phyloP scores from a whole-genome alignment of 1,284 basidiomycete genomes.

The Puccinia novopanici region DNA sequence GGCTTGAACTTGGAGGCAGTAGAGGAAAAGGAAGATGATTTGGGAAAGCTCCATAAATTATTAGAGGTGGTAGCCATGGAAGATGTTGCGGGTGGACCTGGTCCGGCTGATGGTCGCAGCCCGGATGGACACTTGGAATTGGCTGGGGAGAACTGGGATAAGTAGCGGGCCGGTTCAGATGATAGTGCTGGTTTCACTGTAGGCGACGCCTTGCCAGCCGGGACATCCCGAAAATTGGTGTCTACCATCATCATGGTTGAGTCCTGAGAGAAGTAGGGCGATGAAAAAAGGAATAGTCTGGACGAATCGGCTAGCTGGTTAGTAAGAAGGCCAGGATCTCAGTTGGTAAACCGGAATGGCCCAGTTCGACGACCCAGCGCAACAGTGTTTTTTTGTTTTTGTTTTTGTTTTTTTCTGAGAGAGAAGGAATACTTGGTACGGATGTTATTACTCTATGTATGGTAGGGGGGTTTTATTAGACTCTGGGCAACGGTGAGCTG shows the following conservation, averaged over 20 bases:
- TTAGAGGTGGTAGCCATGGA: background rate
- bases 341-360: background rate
- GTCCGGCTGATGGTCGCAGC: constrained; percentile 17
- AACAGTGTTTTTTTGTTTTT: background rate
- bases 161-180: constrained; percentile 8
- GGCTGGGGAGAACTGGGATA: background rate
- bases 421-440: background rate
- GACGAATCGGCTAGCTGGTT: constrained; percentile 5
- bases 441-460: too few relatives aligned
- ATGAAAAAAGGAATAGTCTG: background rate
- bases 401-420: background rate
- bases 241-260: background rate
- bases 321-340: background rate
- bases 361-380: background rate
- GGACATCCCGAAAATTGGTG: background rate
- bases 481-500: too few relatives aligned
- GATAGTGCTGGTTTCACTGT: background rate
- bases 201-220: constrained; percentile 19
- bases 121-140: background rate
- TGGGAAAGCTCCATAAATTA: background rate
- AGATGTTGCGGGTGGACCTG: background rate
- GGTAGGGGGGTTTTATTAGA: too few relatives aligned
- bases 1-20: constrained; percentile 31
- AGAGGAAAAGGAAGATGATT: constrained; percentile 27
- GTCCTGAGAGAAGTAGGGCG: background rate